These are phyloP conservation scores for Lepidium campestre DNA, from an alignment of 441 rosid genomes.

Conservation along the genomic window DNA sequence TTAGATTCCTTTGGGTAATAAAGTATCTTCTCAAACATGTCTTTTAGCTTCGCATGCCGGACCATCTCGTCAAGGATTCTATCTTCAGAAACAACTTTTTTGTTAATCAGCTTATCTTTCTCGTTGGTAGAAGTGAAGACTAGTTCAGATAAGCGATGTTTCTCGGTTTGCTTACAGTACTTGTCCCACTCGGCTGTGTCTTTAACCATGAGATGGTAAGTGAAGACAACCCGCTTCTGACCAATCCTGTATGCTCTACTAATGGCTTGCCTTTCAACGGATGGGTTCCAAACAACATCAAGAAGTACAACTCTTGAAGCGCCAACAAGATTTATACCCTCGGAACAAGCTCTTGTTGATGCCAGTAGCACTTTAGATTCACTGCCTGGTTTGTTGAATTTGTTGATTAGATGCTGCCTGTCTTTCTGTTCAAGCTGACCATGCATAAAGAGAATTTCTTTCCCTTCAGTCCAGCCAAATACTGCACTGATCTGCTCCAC, in stretches of 20 bases:
- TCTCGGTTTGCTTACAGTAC: conserved; percentile 41
- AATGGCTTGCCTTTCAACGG: conserved; percentile 73
- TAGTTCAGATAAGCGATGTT: conserved; percentile 45
- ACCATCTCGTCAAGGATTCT: conserved; percentile 51
- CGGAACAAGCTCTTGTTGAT: conserved; percentile 67
- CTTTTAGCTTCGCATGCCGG: conserved; percentile 28
- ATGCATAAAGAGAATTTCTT: conserved; percentile 45
- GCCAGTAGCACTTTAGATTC: conserved; percentile 64
- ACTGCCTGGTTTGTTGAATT: conserved; percentile 47
- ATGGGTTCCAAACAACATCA: conserved; percentile 82
- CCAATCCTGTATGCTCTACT: conserved; percentile 72
- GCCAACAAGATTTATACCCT: conserved; percentile 76
- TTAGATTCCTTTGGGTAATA: conserved; percentile 23
- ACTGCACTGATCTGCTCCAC: conserved; percentile 31
- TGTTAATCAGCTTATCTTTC: conserved; percentile 9
- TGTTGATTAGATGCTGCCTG: conserved; percentile 47
- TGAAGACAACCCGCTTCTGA: conserved; percentile 46
- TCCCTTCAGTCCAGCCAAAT: conserved; percentile 47
- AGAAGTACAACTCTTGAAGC: conserved; percentile 78
- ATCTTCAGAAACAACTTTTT: conserved; percentile 34
- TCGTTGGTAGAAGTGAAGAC: conserved; percentile 44
- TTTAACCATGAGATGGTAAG: conserved; percentile 58
- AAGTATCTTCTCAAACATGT: conserved; percentile 36
- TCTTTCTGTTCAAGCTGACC: conserved; percentile 38
- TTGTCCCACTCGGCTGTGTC: conserved; percentile 51